These are phyloP conservation scores for Claviceps spartinae DNA, from an alignment of 2,329 filamentous ascomycete species.

Conservation along the genomic window DNA sequence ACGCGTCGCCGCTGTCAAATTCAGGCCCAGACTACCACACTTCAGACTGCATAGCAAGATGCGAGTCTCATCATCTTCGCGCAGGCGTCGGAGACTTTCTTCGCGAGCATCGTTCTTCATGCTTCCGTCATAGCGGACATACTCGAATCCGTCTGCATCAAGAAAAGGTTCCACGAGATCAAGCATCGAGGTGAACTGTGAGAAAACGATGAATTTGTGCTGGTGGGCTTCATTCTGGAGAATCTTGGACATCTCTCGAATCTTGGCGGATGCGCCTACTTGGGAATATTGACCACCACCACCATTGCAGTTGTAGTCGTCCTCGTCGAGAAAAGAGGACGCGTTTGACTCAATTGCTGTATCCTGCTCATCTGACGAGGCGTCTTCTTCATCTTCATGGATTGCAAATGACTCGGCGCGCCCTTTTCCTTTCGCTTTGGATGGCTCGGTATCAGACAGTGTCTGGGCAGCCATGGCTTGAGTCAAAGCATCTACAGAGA, in stretches of 20 bases:
- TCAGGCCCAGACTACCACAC: conserved; percentile 84
- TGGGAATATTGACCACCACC: conserved; percentile 19
- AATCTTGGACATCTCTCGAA: conserved; percentile 70
- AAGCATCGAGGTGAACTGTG: conserved; percentile 96
- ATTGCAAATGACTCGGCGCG: conserved; percentile 17
- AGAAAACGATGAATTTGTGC: conserved; percentile 98
- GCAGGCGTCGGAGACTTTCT: conserved; percentile 64
- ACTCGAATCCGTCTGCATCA: conserved; percentile 56
- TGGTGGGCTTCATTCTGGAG: conserved; percentile 62
- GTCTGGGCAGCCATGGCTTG: conserved; percentile 24
- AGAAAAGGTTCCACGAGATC: conserved; percentile 92
- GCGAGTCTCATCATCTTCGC: conserved; percentile 60
- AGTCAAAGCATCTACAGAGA: conserved; percentile 23
- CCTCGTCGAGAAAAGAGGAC: conserved; percentile 12
- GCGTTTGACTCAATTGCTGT: conserved; percentile 28
- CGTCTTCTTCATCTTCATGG: conserved; percentile 16
- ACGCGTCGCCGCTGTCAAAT: conserved; percentile 82
- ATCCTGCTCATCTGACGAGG: conserved; percentile 18
- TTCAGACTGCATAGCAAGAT: conserved; percentile 88
- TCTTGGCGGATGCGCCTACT: conserved; percentile 72
- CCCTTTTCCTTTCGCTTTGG: background rate
- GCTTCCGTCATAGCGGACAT: conserved; percentile 82
- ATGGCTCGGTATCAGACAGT: conserved; percentile 14
- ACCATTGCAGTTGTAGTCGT: conserved; percentile 14
- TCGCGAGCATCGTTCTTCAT: conserved; percentile 93